Evolutionary conservation across 192 early-diverging fungal genomes (phyloP), one percentile per base, ranked within the genome.

Genomic region (Backusella morwellensis): DNA sequence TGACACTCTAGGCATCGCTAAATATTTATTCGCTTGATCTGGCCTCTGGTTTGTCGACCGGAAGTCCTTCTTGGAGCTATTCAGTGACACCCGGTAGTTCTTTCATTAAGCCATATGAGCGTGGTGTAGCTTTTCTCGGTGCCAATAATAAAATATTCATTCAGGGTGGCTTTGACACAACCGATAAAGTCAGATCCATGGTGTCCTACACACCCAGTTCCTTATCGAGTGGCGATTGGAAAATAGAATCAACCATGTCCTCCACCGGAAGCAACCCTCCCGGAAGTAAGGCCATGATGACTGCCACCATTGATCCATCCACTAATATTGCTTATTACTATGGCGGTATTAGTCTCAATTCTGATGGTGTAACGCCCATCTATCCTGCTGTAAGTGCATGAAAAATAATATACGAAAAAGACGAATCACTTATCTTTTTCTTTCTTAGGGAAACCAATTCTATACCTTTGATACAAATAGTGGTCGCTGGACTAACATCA

Each of bases 261-360:
- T 63, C 56, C 26, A 26, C 23, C 56, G 56, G 56, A 29, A 63
- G 56, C 23, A 29, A 9, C 14, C 23, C 26, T 63, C 56, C 56
- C 26, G 56, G 56, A 29, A 14, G 12, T 29, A 63, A 23, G 56
- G 56, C 56, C 23, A 63, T 44, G 26, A 72, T 72, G 70, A 19
- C 26, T 12, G 70, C 70, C 29, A 32, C 21, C 32, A 32, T 72
- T 32, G 42, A 72, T 72, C 70, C 70, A 47, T 23, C 44, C 2
- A 29, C 35, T 72, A 44, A 44, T 72, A 41, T 32, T 15, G 70
- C 26, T 19, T 72, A 72, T 72, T 72, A 72, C 7, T 72, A 50
- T 72, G 70, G 70, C 7, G 70, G 70, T 72, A 34, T 26, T 23
- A 11, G 35, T 32, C 4, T 72, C 17, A 47, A 29, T 4, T 63